Percentiles rank a stretch among this genome's conserved stretches.
These are phyloP conservation scores for Paratinospora sagittata DNA, from an alignment of 164 flowering plant species.

Conservation along the genomic window DNA sequence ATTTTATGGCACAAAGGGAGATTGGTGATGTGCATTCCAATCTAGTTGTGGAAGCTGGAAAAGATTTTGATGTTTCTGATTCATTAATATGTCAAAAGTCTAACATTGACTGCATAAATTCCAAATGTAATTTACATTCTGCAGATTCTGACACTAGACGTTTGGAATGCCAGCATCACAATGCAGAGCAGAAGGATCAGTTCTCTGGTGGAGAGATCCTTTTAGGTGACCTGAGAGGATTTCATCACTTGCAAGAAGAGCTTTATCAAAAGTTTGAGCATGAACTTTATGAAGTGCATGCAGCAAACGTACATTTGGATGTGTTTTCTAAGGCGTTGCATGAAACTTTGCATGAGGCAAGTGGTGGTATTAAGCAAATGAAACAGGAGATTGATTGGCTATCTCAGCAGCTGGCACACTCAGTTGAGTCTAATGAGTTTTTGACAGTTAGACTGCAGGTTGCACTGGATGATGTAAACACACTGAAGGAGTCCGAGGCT, in stretches of 20 bases:
- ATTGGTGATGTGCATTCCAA: slow-evolving; percentile 1
- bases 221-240: slow-evolving; percentile 44
- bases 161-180: slow-evolving; percentile 28
- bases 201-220: slow-evolving; percentile 38
- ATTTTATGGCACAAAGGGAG: slow-evolving; percentile 5
- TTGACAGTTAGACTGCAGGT: slow-evolving; percentile 52
- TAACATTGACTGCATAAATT: slow-evolving; percentile 7
- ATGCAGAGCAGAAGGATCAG: slow-evolving; percentile 27
- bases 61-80: slow-evolving; percentile 10
- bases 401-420: slow-evolving; percentile 40
- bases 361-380: slow-evolving; percentile 30
- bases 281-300: slow-evolving; percentile 59
- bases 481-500: slow-evolving; percentile 39
- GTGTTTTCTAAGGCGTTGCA: slow-evolving; percentile 52
- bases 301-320: slow-evolving; percentile 45
- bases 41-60: neutral
- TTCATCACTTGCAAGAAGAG: slow-evolving; percentile 55
- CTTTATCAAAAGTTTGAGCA: slow-evolving; percentile 56
- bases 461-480: slow-evolving; percentile 47
- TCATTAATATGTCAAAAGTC: slow-evolving; percentile 3
- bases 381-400: slow-evolving; percentile 37
- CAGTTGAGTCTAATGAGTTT: slow-evolving; percentile 44
- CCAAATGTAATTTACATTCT: slow-evolving; percentile 14
- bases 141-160: slow-evolving; percentile 21
- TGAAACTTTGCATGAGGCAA: slow-evolving; percentile 52